These are phyloP conservation scores for Fusarium citri DNA, from an alignment of 2,329 filamentous ascomycete genomes.

Conservation along the genomic window DNA sequence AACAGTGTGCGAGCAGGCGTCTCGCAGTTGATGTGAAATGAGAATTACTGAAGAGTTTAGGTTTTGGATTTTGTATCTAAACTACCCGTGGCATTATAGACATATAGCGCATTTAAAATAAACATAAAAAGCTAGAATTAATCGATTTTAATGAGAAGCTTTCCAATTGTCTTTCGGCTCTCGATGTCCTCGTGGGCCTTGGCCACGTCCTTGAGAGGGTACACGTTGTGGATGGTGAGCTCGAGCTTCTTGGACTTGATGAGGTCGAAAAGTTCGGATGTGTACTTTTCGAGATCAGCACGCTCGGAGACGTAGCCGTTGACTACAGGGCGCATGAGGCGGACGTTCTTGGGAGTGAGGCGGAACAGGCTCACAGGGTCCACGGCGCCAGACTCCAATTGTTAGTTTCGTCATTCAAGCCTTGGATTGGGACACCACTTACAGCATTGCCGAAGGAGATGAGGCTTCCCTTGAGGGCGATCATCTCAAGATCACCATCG, in stretches of 20 bases:
- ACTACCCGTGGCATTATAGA: slow-evolving; percentile 42
- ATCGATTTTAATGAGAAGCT: slow-evolving; percentile 78
- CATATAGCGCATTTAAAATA: slow-evolving; percentile 33
- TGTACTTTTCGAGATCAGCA: slow-evolving; percentile 78
- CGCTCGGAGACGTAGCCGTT: slow-evolving; percentile 76
- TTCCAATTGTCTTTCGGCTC: slow-evolving; percentile 84
- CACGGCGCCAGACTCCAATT: slow-evolving; percentile 71
- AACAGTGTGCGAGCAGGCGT: slow-evolving; percentile 27
- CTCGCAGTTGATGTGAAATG: slow-evolving; percentile 25
- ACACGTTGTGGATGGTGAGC: slow-evolving; percentile 79
- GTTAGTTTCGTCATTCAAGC: slow-evolving; percentile 18
- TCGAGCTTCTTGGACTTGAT: slow-evolving; percentile 77
- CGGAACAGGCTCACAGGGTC: slow-evolving; percentile 70
- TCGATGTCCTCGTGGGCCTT: slow-evolving; percentile 83
- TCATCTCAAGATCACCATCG: slow-evolving; percentile 78
- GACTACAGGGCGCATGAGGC: slow-evolving; percentile 79
- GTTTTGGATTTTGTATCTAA: slow-evolving; percentile 37
- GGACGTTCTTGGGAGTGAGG: slow-evolving; percentile 79
- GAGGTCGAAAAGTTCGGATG: slow-evolving; percentile 77
- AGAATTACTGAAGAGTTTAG: slow-evolving; percentile 23
- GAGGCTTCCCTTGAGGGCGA: slow-evolving; percentile 81
- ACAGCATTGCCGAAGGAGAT: slow-evolving; percentile 84
- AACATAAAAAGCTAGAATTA: slow-evolving; percentile 40
- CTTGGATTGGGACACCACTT: slow-evolving; percentile 49
- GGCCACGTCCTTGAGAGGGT: slow-evolving; percentile 78